Base-by-base conservation (phyloP, 208 protist genomes). In the Trypanosoma congolense region DNA sequence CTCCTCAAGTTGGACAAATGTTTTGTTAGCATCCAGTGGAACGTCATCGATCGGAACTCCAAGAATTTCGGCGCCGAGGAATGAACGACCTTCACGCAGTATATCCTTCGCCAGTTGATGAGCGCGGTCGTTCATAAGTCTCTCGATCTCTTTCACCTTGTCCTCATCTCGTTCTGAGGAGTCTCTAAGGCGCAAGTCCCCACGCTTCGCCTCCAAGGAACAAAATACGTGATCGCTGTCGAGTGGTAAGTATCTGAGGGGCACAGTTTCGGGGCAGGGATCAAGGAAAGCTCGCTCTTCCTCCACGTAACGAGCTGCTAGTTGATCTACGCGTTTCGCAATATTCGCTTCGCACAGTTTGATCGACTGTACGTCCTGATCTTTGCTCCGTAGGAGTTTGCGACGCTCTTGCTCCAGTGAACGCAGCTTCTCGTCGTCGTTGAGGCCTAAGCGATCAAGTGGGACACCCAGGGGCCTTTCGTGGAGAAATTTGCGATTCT, bases 391-490 rank as follows among this genome's bases (percentile, higher is more conserved):
- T n/a, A 33, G 25, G 24, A 56, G 50, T 26, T 49, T 26, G 5
- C 53, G 53, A 19, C 21, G 18, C 22, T 58, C 22, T 22, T 41
- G 41, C 36, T 56, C 45, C 18, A 56, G 52, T 19, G 31, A 28
- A 36, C 64, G 53, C 55, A 85, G 88, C 31, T 50, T 41, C 42
- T 83, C 72, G 42, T 90, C 78, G 22, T 64, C 69, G 67, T 84
- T 80, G 9, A 90, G 70, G 0, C 78, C 78, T 3, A 90, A 65
- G 42, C 84, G 65, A 18, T 70, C 73, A 33, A 86, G 77, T 8
- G 83, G 83, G 26, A 90, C 76, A 31, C 83, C 79, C 24, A 75
- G 64, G n/a, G 77, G 79, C 59, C 84, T 75, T 16, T 65, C 71
- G 44, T 84, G 65, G 22, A 90, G 68, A 29, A 83, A 87, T 30